Evolutionary conservation across 225 moss, liverwort and hornwort genomes (phyloP), one percentile per base, ranked within the genome.

Genomic region (Pseudisothecium myosuroides): DNA sequence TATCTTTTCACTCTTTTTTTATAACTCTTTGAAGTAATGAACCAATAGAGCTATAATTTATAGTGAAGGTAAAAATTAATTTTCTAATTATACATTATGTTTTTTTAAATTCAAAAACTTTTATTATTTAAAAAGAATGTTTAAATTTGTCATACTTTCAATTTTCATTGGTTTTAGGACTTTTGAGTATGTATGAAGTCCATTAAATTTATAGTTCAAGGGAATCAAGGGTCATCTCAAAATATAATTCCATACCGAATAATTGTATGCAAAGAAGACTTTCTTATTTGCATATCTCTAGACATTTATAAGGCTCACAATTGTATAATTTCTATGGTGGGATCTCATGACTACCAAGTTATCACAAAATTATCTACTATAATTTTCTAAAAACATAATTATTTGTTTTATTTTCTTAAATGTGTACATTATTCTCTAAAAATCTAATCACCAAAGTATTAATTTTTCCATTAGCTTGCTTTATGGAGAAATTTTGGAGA

Each of bases 1-100:
- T 20, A 4, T 68, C 22, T 68, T n/a, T 1, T 68, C 1, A 37
- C 10, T 19, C 1, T 66, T 20, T 2, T 66, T 0, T n/a, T 2
- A n/a, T 6, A 22, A 39, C 3, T 14, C 24, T 23, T 13, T 36
- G 37, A 39, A n/a, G 14, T 9, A 39, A 22, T 69, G 21, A 69
- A 24, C 69, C 14, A 39, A 39, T 24, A 2, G 0, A 39, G 39
- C 7, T 39, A 13, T 24, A 69, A 69, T 39, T 39, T 22, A 12
- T 24, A 69, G 0, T 39, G 7, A 69, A 39, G 7, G 24, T 68
- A 12, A 39, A n/a, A 12, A 23, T 23, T 14, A 39, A 7, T 0
- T 14, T 41, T 41, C 23, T n/a, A 67, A 67, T 37, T 5, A 20
- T 67, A 67, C 11, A 5, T 67, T 12, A 20, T 11, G 10, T 32